These are phyloP conservation scores for Phycomyces blakesleeanus DNA, from an alignment of 192 early-diverging fungal species.

Conservation along the genomic window DNA sequence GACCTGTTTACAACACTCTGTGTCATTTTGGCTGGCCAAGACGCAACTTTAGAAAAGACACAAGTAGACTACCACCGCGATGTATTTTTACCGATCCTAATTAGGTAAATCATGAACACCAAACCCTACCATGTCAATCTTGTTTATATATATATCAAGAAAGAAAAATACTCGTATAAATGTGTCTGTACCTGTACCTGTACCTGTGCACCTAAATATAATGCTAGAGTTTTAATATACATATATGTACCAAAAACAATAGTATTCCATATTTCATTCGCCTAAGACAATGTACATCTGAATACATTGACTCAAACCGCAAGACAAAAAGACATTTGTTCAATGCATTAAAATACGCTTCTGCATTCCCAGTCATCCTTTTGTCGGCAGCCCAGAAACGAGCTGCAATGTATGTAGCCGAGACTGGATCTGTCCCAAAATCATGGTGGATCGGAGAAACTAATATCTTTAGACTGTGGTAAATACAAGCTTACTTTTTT, in stretches of 20 bases:
- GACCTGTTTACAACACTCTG: conserved; percentile 71
- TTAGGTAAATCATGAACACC: conserved; percentile 50
- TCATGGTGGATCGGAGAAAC: conserved; percentile 25
- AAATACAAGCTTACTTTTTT: too few species aligned
- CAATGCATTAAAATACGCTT: conserved; percentile 91
- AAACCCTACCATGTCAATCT: background rate
- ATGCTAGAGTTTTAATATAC: too few species aligned
- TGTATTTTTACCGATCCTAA: conserved; percentile 56
- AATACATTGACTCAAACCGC: conserved; percentile 58
- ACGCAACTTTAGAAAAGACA: conserved; percentile 24
- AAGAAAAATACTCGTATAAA: background rate
- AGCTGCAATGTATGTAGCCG: conserved; percentile 34
- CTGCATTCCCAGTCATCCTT: conserved; percentile 74
- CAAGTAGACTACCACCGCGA: conserved; percentile 47
- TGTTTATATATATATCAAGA: too few species aligned
- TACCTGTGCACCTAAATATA: too few species aligned
- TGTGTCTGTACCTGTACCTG: too few species aligned
- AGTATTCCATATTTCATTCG: conserved; percentile 79
- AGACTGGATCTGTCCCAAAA: conserved; percentile 15
- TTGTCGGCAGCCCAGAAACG: conserved; percentile 50
- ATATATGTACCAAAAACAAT: background rate
- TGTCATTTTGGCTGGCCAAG: conserved; percentile 50
- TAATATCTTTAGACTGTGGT: conserved; percentile 38
- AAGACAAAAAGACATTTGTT: conserved; percentile 66
- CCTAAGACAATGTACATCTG: conserved; percentile 73